These are phyloP conservation scores for Eucalyptus victrix DNA, from an alignment of 345 rosid genomes.

Conservation along the genomic window DNA sequence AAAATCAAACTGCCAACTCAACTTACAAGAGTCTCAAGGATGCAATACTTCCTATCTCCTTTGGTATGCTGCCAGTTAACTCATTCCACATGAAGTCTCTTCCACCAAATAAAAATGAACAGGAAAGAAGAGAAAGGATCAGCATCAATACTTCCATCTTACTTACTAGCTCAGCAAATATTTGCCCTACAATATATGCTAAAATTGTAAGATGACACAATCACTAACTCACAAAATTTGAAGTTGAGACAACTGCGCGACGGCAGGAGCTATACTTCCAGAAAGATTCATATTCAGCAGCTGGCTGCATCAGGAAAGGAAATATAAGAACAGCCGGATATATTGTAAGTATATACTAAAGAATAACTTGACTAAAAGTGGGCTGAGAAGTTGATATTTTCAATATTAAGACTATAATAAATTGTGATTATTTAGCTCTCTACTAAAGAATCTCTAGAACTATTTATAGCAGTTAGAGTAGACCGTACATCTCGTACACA, in stretches of 20 bases:
- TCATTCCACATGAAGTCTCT: slow-evolving; percentile 97
- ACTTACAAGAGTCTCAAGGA: slow-evolving; percentile 77
- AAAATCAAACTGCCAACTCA: background rate
- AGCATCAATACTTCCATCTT: background rate
- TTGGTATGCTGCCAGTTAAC: slow-evolving; percentile 68
- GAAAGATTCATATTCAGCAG: slow-evolving; percentile 75
- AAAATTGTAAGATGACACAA: background rate
- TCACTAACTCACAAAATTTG: slow-evolving; percentile 47
- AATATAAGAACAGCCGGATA: background rate
- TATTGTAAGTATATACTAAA: background rate
- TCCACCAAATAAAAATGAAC: background rate
- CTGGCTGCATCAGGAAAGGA: slow-evolving; percentile 31
- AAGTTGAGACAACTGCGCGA: slow-evolving; percentile 53
- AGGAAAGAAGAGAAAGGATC: background rate
- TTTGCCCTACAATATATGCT: background rate
- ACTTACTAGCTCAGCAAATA: background rate
- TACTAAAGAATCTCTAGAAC: background rate
- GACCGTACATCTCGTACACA: slow-evolving; percentile 55
- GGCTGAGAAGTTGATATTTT: background rate
- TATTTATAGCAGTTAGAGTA: background rate
- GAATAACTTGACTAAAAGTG: background rate
- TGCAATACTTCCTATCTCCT: slow-evolving; percentile 73
- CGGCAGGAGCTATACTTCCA: slow-evolving; percentile 69
- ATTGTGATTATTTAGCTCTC: background rate
- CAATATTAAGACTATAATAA: background rate